Evolutionary conservation across 2,329 filamentous ascomycete genomes (phyloP), one percentile per base, ranked within the genome.

Genomic region (Venturia oleaginea): DNA sequence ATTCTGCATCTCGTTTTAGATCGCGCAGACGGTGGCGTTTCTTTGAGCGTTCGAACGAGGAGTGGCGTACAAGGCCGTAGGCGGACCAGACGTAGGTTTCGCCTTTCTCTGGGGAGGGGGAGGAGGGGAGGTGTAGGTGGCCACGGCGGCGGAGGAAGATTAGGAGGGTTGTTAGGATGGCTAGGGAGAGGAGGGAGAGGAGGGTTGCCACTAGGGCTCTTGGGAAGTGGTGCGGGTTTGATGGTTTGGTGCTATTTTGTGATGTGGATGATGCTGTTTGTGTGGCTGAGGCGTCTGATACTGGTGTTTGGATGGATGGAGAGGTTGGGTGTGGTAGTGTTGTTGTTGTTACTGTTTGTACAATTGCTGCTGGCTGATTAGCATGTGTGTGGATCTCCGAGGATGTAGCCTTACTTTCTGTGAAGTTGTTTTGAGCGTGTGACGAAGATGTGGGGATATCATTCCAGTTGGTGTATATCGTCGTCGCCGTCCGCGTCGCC

Each of bases 1-100:
- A 5, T 48, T 34, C n/a, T 43, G 24, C 43, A 4, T 57, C 61
- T 42, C 43, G 24, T n/a, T 46, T 7, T 13, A 48, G 15, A 32
- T 55, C 51, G 11, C 51, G 51, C 13, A 55, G 30, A 15, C 51
- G 51, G 8, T 55, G 51, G 15, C 51, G 27, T 34, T 55, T 55
- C 7, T 55, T 55, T 1, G 51, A 55, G 27, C 30, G 51, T 13
- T 55, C 51, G 51, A 55, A 30, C 4, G 51, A 55, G 13, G 27
- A 32, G 10, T 13, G 11, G 51, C 54, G 51, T 3, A 46, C 40
- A n/a, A 64, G 54, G 24, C 63, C 63, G 32, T 40, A 55, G 30
- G 63, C 5, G 34, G 51, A 37, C 63, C 63, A 64, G 22, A 59
- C 63, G 55, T 48, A 61, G 15, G 1, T 59, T n/a, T 62, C 40